A percentile compares a stretch with the other conserved stretches of the same genome.
Conservation (phyloP, 2,329 filamentous ascomycete genomes). For the Diplodia intermedia region DNA sequence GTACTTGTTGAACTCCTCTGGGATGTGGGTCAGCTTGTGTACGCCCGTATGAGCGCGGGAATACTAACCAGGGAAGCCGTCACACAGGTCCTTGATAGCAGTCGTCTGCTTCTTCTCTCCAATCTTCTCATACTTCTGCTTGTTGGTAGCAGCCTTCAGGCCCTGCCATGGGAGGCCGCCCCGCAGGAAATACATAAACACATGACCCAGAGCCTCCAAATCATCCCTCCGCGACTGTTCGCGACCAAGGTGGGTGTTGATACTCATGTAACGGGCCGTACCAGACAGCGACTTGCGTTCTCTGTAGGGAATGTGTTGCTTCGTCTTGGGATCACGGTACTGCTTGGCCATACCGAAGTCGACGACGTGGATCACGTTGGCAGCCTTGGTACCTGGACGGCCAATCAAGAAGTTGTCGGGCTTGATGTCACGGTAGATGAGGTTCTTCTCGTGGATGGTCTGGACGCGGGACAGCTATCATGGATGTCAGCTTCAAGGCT, state of each 20-base stretch:
- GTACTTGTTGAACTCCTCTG: constrained; percentile 97
- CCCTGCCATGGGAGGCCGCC: constrained; percentile 73
- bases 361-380: constrained; percentile 97
- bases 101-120: constrained; percentile 99
- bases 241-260: constrained; percentile 96
- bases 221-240: constrained; percentile 97
- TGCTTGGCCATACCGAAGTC: constrained; percentile 99
- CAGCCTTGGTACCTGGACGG: constrained; percentile 87
- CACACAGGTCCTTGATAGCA: constrained; percentile 93
- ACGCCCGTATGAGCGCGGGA: background rate
- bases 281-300: constrained; percentile 97
- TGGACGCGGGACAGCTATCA: constrained; percentile 83
- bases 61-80: constrained; percentile 78
- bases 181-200: constrained; percentile 73
- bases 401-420: constrained; percentile 99
- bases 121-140: constrained; percentile 99
- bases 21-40: constrained; percentile 41
- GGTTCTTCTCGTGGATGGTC: constrained; percentile 97
- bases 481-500: constrained; percentile 31
- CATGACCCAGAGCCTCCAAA: constrained; percentile 79
- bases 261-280: constrained; percentile 98
- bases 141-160: constrained; percentile 72
- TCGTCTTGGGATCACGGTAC: constrained; percentile 97
- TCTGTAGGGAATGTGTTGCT: constrained; percentile 97
- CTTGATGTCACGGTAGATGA: constrained; percentile 99